Evolutionary conservation across 129 eudicot species (phyloP), one percentile per base, ranked within the genome.

Genomic region (Scalesia atractyloides): DNA sequence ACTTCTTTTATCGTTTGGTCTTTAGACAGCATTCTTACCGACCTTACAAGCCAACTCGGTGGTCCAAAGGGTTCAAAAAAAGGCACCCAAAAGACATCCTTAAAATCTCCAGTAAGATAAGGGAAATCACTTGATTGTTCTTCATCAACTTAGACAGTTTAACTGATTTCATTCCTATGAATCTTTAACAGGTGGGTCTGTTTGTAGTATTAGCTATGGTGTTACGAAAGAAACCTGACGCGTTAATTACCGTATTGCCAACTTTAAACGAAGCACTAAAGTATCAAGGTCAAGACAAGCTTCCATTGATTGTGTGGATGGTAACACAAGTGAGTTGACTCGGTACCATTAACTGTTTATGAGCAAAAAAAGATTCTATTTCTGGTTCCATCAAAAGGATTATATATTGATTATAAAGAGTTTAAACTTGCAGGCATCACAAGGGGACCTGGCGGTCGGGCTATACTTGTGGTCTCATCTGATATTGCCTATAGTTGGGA

Each of bases 251-350:
- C 47, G 13, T 84, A 36, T 79, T 86, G 68, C 84, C 93, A 30
- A 83, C 80, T 18, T 13, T 92, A 73, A 84, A 76, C 20, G 93
- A 84, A 60, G 79, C 84, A 18, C 20, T 82, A 10, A 92, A 83
- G 87, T 83, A 92, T 73, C 96, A 83, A 69, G 97, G 97, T 65
- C 97, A 86, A 75, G 93, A 86, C 77, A 92, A 86, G 82, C 97
- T 92, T 69, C 87, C 89, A 22, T 48, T 92, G 16, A 57, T 92
- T 22, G 83, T 80, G 34, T 92, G 97, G 97, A 85, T 88, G 89
- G 72, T 86, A 62, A 78, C 82, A 79, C 97, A 92, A 91, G 97
- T 92, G 66, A 81, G 82, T 66, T 26, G 30, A 67, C 56, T 12
- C 15, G 16, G 19, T 2, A 43, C 0, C 41, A 12, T 43, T 46